Evolutionary conservation across 2,329 filamentous ascomycete genomes (phyloP), one percentile per base, ranked within the genome.

Genomic region (Ascochyta pisi): DNA sequence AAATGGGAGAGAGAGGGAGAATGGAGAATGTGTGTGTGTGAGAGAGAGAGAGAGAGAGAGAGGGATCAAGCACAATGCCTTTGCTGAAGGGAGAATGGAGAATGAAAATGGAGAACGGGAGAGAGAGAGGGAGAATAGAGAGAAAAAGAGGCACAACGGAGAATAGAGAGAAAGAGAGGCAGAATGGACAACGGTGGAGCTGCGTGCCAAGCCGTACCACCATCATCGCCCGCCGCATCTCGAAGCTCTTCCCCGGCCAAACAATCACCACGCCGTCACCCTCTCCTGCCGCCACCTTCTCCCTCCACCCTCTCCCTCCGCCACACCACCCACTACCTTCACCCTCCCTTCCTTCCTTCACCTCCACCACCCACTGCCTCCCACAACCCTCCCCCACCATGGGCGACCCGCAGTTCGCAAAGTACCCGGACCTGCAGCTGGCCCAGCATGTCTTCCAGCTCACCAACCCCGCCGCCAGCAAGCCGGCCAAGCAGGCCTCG

Each of bases 381-480:
- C 38, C 46, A 19, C 45, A 23, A 24, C 46, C 47, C 39, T 46
- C 56, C 48, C 50, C 39, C 50, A 35, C 54, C 73, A 85, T 80
- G 81, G 92, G 90, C 73, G 91, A 95, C 79, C 89, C 90, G 66
- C 91, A 92, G 78, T 93, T 93, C 80, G 88, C 89, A 70, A 91
- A 91, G 79, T 94, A 89, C 81, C 91, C 91, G 60, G 83, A 92
- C 77, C 86, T 95, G 74, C 85, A 90, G 67, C 84, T 96, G 70
- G 86, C 90, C 61, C 91, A 95, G 81, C 87, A 92, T 75, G 90
- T 95, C 78, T 95, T 95, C 81, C 89, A 89, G 73, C 84, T 95
- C 80, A 92, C 90, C 74, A 93, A 93, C 77, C 86, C 89, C 66
- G 89, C 90, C 66, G 86, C 90, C 67, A 79, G 87, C 57, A 83